Evolutionary conservation across 2,329 filamentous ascomycete species (phyloP), one percentile per base, ranked within the genome.

Genomic region (Ampelomyces quisqualis): DNA sequence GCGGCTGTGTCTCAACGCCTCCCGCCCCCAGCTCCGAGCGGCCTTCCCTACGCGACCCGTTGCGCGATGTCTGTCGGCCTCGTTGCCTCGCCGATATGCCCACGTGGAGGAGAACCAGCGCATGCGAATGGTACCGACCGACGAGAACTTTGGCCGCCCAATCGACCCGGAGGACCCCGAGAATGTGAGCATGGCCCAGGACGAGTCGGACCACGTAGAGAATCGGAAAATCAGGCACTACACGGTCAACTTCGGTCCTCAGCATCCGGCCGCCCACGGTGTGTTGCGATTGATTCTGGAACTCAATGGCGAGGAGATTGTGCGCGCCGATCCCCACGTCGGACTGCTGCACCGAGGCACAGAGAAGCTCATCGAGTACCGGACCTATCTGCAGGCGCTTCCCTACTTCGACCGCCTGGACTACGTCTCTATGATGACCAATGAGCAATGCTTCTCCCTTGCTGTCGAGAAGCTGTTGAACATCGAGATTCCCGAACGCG

Each of bases 361-460:
- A 50, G 93, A 98, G 80, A 98, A 98, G 81, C 82, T 98, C 74
- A 97, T 97, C 74, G 93, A 98, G 79, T 98, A 98, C 81, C 96
- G 95, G 80, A 95, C 91, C 60, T 98, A 98, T 69, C 81, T 97
- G 65, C 93, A 98, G 78, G 93, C 93, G 43, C 78, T 98, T 67
- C 93, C 93, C 41, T 98, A 98, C 78, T 98, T 98, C 70, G 93
- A 98, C 75, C 89, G 93, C 60, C 79, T 98, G 70, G 93, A 98
- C 74, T 98, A 98, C 72, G 90, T 96, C 59, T 96, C 90, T 64
- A 98, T 98, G 94, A 98, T 98, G 93, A 98, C 93, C 64, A 98
- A 98, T 73, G 93, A 98, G 79, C 93, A 98, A 75, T 95, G 90
- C 68, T 98, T 89, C 73, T 83, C 90, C 24, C 80, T 98, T 55